These are phyloP conservation scores for Hibiscus mutabilis DNA, from an alignment of 345 rosid genomes.

Conservation along the genomic window DNA sequence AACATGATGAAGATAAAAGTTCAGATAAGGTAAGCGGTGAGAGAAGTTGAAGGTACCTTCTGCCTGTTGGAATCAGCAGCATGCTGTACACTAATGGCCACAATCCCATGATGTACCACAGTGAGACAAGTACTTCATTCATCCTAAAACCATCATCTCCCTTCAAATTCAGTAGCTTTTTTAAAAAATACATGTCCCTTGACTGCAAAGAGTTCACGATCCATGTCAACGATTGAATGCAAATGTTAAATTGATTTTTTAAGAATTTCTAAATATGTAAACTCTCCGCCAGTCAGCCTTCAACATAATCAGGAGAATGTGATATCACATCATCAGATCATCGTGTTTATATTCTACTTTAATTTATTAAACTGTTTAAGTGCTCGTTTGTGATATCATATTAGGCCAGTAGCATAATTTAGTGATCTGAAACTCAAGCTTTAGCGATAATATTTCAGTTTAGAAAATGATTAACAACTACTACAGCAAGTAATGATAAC, in stretches of 20 bases:
- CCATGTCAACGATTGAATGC: neutral
- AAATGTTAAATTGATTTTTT: neutral
- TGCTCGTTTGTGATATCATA: too few relatives aligned
- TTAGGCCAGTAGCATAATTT: too few relatives aligned
- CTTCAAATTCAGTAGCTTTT: constrained; percentile 68
- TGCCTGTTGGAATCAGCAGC: constrained; percentile 74
- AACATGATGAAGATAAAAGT: neutral
- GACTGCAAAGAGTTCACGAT: constrained; percentile 35
- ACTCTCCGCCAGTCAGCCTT: neutral
- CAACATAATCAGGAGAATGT: neutral
- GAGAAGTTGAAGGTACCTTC: constrained; percentile 42
- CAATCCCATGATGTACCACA: constrained; percentile 84
- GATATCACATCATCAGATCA: neutral
- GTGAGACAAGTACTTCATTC: constrained; percentile 74
- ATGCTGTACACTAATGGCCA: constrained; percentile 79
- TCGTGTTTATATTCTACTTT: neutral
- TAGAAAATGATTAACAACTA: neutral
- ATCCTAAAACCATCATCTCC: constrained; percentile 82
- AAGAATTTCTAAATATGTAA: neutral
- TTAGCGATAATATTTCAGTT: neutral
- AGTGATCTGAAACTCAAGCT: neutral
- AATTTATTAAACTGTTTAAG: neutral
- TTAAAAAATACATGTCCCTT: constrained; percentile 72
- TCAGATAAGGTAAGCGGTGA: neutral
- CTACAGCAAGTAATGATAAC: neutral